A percentile compares a stretch with the other conserved stretches of the same genome.
These are phyloP conservation scores for Lentinus brumalis DNA, from an alignment of 768 basidiomycete species.

Conservation along the genomic window DNA sequence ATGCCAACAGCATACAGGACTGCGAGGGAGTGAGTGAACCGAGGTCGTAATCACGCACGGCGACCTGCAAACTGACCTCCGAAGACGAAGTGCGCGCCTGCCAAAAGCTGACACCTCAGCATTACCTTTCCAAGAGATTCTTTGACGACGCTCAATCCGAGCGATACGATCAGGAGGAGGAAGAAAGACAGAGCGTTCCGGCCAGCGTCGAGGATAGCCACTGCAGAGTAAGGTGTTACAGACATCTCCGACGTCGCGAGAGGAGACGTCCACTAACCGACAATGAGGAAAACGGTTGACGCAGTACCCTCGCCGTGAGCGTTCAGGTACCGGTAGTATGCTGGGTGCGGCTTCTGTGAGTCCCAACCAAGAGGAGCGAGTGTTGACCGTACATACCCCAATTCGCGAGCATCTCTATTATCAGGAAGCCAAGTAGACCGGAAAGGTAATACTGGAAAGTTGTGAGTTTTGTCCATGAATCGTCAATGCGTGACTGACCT, in stretches of 20 bases:
- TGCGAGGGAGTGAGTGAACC: conserved; percentile 29
- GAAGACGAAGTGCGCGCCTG: conserved; percentile 87
- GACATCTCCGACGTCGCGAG: background rate
- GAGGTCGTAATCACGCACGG: background rate
- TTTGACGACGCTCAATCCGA: conserved; percentile 90
- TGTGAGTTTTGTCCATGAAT: background rate
- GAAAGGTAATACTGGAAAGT: conserved; percentile 81
- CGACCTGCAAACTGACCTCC: conserved; percentile 65
- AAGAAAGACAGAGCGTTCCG: conserved; percentile 95
- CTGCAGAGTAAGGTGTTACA: conserved; percentile 38
- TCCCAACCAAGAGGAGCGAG: background rate
- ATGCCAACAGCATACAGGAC: conserved; percentile 94
- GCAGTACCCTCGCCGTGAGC: conserved; percentile 74
- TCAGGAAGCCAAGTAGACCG: conserved; percentile 78
- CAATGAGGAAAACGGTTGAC: conserved; percentile 88
- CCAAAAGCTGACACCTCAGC: conserved; percentile 79
- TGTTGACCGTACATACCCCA: conserved; percentile 52
- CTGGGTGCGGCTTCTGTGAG: conserved; percentile 36
- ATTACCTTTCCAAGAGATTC: conserved; percentile 86
- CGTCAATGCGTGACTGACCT: conserved; percentile 48
- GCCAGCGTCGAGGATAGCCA: conserved; percentile 93
- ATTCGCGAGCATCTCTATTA: conserved; percentile 93
- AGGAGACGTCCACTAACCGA: conserved; percentile 54
- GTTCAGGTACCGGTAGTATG: conserved; percentile 94
- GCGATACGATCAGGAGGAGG: conserved; percentile 87